Evolutionary conservation across 2,329 filamentous ascomycete species (phyloP).

Genomic region (Coccinonectria pachysandricola): DNA sequence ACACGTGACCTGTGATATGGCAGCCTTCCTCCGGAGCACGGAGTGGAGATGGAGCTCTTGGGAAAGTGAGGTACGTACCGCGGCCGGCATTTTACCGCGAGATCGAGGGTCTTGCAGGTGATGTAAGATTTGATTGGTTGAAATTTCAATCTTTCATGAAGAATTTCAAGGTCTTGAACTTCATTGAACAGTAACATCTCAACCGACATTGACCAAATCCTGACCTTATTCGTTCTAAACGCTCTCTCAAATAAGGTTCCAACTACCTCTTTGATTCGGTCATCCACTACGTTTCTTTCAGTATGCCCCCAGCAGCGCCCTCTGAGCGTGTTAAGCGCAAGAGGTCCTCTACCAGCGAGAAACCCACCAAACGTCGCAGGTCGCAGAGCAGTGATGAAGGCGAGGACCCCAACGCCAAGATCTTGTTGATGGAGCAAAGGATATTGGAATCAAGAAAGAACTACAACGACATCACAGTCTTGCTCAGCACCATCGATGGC

Average conservation of each 20-base stretch:
- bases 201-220: conserved; percentile 4
- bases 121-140: conserved; percentile 22
- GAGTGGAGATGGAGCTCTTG: too few species aligned
- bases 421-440: conserved; percentile 66
- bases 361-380: conserved; percentile 41
- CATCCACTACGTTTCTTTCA: too few species aligned
- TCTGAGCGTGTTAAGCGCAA: conserved; percentile 41
- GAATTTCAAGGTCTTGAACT: conserved; percentile 21
- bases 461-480: conserved; percentile 77
- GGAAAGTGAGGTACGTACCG: too few species aligned
- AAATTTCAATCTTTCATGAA: conserved; percentile 18
- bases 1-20: conserved; percentile 25
- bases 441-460: conserved; percentile 80
- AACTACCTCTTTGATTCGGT: too few species aligned
- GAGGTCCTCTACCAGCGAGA: conserved; percentile 31
- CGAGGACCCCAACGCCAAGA: conserved; percentile 50
- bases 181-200: conserved; percentile 11
- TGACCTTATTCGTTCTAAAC: too few species aligned
- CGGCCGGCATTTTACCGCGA: conserved; percentile 19
- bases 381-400: conserved; percentile 36
- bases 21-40: conserved; percentile 9
- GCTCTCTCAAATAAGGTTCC: too few species aligned
- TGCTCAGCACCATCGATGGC: conserved; percentile 49
- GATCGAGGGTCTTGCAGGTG: conserved; percentile 4
- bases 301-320: too few species aligned